phyloP scores from a whole-genome alignment of 257 asterid species.

The Ajuga chamaepitys region DNA sequence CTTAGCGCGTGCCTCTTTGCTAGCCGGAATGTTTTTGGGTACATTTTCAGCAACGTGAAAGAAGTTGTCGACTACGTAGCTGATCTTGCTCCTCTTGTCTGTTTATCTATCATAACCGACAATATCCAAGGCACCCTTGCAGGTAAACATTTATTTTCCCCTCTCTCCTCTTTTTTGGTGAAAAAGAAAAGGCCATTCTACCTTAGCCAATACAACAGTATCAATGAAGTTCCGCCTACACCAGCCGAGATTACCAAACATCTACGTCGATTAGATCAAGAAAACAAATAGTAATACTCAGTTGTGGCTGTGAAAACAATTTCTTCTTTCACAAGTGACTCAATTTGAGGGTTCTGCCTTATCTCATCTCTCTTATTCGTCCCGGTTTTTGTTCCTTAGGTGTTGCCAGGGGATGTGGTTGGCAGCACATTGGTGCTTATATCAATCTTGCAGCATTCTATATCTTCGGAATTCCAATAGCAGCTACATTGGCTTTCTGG shows the following conservation, averaged over 20 bases:
- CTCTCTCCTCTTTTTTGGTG: not conserved
- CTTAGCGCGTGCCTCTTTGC: conserved; percentile 43
- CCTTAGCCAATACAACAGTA: too few relatives aligned
- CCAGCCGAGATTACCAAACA: too few relatives aligned
- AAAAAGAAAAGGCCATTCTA: too few relatives aligned
- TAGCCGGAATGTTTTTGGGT: conserved; percentile 61
- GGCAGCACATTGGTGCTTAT: conserved; percentile 89
- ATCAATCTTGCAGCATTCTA: conserved; percentile 75
- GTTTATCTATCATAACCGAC: conserved; percentile 52
- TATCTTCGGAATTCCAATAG: conserved; percentile 69
- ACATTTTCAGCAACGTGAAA: conserved; percentile 64
- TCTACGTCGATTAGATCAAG: too few relatives aligned
- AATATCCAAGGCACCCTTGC: conserved; percentile 63
- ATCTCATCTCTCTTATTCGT: not conserved
- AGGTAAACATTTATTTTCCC: conserved; percentile 24
- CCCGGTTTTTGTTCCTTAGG: conserved; percentile 24
- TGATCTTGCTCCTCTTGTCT: conserved; percentile 61
- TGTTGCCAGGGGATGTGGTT: conserved; percentile 92
- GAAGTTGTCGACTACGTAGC: conserved; percentile 73
- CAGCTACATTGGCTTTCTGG: conserved; percentile 58
- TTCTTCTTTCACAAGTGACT: too few relatives aligned
- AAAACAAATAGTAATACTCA: too few relatives aligned
- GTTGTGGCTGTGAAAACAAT: too few relatives aligned
- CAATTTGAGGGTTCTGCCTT: too few relatives aligned
- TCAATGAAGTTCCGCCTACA: too few relatives aligned